Evolutionary conservation across 306 rosid genomes (phyloP).

Genomic region (Acacia confusa): DNA sequence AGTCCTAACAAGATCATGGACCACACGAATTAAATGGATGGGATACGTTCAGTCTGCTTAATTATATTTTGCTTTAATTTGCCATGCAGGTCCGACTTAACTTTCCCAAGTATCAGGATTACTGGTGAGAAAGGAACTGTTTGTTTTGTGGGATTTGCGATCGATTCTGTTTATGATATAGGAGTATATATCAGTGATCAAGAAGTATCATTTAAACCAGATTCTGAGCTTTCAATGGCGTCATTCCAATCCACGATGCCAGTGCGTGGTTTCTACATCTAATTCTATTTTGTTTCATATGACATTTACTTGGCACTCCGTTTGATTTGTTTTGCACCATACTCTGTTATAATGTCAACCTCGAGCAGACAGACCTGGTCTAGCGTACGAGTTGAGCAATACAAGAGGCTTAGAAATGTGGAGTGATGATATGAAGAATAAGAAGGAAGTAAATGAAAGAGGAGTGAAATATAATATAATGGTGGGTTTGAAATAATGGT

Average conservation of each 20-base stretch:
- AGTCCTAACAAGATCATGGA: not conserved
- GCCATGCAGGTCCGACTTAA: not conserved
- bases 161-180: not conserved
- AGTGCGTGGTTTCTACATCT: not conserved
- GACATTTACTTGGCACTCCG: not conserved
- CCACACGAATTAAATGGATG: not conserved
- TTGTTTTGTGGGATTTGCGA: not conserved
- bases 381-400: not conserved
- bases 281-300: not conserved
- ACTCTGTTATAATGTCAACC: not conserved
- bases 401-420: not conserved
- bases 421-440: not conserved
- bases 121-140: not conserved
- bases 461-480: not conserved
- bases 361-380: not conserved
- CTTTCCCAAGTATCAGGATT: no score
- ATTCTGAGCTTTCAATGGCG: not conserved
- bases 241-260: not conserved
- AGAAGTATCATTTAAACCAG: not conserved
- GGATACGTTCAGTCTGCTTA: not conserved
- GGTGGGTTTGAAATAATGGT: not conserved
- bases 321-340: not conserved
- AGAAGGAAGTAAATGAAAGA: not conserved
- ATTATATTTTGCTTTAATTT: not conserved
- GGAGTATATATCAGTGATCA: not conserved